phyloP scores from a whole-genome alignment of 345 rosid genomes.

The Tarenaya hassleriana region DNA sequence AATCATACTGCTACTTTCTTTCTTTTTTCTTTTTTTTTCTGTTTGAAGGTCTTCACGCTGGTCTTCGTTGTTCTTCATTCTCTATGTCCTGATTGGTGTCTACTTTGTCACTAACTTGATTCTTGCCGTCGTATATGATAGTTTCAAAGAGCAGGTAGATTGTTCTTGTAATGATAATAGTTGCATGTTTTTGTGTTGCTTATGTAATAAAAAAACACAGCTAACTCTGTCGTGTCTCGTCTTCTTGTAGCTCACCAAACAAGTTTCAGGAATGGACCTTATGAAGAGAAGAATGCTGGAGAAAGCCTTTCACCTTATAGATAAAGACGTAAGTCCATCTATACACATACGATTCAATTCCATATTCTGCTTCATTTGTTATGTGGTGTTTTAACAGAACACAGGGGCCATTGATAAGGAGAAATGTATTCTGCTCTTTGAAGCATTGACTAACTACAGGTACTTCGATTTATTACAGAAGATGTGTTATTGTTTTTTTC shows the following conservation, averaged over 20 bases:
- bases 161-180: not conserved
- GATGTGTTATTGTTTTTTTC: not conserved
- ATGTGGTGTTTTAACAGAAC: constrained; percentile 38
- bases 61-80: constrained; percentile 68
- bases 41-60: constrained; percentile 78
- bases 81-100: constrained; percentile 81
- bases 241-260: constrained; percentile 66
- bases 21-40: too few relatives aligned
- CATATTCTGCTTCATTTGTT: not conserved
- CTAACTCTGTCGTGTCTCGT: constrained; percentile 5
- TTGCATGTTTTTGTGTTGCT: constrained; percentile 9
- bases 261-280: constrained; percentile 71
- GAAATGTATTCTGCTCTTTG: constrained; percentile 73
- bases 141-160: constrained; percentile 88
- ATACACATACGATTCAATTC: constrained; percentile 8
- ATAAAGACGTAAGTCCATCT: constrained; percentile 53
- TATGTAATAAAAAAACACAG: not conserved
- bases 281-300: constrained; percentile 55
- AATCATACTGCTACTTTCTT: not conserved
- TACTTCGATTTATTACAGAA: constrained; percentile 21
- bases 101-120: constrained; percentile 96
- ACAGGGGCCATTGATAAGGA: constrained; percentile 56
- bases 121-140: constrained; percentile 95
- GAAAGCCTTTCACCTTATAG: constrained; percentile 81
- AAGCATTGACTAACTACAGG: constrained; percentile 85